phyloP scores from a whole-genome alignment of 106 monocot species.

The Apostasia shenzhenica region DNA sequence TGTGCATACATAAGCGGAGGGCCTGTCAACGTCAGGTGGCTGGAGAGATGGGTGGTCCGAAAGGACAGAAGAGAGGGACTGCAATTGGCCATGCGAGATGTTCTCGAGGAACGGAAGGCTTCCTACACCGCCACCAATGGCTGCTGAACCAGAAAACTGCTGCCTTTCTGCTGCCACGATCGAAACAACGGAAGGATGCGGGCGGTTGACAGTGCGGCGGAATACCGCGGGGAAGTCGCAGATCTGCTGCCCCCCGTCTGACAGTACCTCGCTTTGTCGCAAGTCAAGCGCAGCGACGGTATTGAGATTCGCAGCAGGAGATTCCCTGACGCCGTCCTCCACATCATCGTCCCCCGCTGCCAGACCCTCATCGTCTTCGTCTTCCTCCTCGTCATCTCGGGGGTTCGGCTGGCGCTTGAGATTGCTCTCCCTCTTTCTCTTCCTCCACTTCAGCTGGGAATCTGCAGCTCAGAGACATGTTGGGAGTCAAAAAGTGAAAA shows the following conservation, averaged over 20 bases:
- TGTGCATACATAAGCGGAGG: constrained; percentile 61
- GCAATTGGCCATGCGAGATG: constrained; percentile 94
- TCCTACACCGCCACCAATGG: background rate
- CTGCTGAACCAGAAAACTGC: background rate
- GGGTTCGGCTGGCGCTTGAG: constrained; percentile 34
- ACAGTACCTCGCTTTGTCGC: constrained; percentile 50
- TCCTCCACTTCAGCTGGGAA: constrained; percentile 70
- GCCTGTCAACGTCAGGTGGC: constrained; percentile 42
- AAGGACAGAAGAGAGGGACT: constrained; percentile 67
- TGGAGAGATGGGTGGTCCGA: constrained; percentile 54
- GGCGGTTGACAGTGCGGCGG: constrained; percentile 44
- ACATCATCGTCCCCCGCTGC: constrained; percentile 16
- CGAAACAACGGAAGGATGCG: constrained; percentile 70
- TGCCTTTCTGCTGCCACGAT: constrained; percentile 51
- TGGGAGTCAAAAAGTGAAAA: background rate
- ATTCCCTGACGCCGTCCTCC: constrained; percentile 19
- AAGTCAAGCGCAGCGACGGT: constrained; percentile 40
- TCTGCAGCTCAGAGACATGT: constrained; percentile 24
- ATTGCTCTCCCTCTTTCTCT: constrained; percentile 54
- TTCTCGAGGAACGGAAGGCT: constrained; percentile 50
- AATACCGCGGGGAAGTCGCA: constrained; percentile 67
- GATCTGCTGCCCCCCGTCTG: constrained; percentile 40
- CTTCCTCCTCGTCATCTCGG: constrained; percentile 37
- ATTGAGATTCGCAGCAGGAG: constrained; percentile 3
- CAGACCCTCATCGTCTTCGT: constrained; percentile 39